Conservation (phyloP, 139 green algal species). For the Chlorella sorokiniana region DNA sequence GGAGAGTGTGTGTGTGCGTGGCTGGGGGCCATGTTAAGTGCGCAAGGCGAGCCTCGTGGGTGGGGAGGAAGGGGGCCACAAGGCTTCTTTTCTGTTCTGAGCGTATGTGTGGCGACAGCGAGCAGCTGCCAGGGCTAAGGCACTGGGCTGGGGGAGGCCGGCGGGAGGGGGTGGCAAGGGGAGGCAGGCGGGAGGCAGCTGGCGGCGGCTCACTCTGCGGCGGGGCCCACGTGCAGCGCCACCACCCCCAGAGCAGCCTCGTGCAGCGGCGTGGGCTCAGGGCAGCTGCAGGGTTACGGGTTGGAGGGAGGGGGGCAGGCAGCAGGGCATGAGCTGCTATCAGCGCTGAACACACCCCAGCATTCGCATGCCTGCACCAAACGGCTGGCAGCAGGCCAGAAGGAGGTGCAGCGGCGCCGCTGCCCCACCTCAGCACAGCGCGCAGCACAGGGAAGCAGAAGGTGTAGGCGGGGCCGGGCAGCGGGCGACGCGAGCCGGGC, state of each 20-base stretch:
- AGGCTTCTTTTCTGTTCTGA: no score
- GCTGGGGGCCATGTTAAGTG: no score
- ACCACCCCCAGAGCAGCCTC: constrained; percentile 72
- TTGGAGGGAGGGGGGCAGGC: background rate
- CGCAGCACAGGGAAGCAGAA: constrained; percentile 82
- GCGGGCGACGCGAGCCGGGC: constrained; percentile 19
- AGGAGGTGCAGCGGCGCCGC: background rate
- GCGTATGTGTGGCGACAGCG: no score
- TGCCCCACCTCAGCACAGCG: constrained; percentile 36
- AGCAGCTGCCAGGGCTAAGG: no score
- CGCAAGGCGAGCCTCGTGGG: no score
- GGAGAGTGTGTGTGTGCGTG: background rate
- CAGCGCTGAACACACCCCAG: background rate
- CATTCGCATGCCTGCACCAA: background rate
- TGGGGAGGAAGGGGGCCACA: no score
- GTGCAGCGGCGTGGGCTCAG: constrained; percentile 73
- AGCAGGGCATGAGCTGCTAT: background rate
- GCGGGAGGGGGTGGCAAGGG: no score
- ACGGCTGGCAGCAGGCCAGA: background rate
- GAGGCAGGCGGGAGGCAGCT: background rate
- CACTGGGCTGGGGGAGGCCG: no score
- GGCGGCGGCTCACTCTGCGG: constrained; percentile 7
- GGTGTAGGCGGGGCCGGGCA: constrained; percentile 67
- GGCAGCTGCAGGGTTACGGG: constrained; percentile 30
- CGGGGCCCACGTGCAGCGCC: constrained; percentile 59